These are phyloP conservation scores for Zancudomyces culisetae DNA, from an alignment of 371 early-diverging fungal genomes.

Conservation along the genomic window DNA sequence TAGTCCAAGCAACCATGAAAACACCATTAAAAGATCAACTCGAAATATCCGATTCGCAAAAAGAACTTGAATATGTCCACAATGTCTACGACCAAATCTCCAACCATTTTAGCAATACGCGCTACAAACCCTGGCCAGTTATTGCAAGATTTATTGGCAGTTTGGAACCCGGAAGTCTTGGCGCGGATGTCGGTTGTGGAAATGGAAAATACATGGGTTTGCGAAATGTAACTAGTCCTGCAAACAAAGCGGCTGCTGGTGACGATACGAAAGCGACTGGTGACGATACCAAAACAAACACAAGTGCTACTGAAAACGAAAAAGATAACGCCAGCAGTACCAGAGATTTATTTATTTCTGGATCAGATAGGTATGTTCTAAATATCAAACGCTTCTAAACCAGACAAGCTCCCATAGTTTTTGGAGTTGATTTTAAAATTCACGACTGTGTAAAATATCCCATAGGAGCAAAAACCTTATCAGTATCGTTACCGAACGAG, in stretches of 20 bases:
- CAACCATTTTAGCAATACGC: constrained; percentile 77
- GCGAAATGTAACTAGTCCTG: no score
- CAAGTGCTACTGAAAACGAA: no score
- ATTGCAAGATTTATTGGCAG: constrained; percentile 59
- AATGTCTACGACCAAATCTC: constrained; percentile 85
- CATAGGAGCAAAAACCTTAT: constrained; percentile 71
- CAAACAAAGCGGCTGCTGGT: no score
- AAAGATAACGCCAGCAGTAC: no score
- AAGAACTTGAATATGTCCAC: constrained; percentile 69
- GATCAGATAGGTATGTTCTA: constrained; percentile 21
- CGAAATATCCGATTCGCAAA: constrained; percentile 24
- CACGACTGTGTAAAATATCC: background rate
- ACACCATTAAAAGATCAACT: constrained; percentile 23
- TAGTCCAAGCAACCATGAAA: no score
- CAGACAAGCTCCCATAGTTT: no score
- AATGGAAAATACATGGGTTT: constrained; percentile 94
- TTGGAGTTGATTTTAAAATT: no score
- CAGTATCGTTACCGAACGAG: constrained; percentile 48
- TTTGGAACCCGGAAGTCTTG: constrained; percentile 45
- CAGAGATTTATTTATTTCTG: constrained; percentile 47
- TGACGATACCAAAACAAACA: no score
- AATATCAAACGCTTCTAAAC: no score
- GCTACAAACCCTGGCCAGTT: constrained; percentile 97
- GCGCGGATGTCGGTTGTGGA: constrained; percentile 91
- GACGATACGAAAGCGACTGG: no score